phyloP scores from a whole-genome alignment of 495 filamentous ascomycete genomes.

The Jackrogersella multiformis region DNA sequence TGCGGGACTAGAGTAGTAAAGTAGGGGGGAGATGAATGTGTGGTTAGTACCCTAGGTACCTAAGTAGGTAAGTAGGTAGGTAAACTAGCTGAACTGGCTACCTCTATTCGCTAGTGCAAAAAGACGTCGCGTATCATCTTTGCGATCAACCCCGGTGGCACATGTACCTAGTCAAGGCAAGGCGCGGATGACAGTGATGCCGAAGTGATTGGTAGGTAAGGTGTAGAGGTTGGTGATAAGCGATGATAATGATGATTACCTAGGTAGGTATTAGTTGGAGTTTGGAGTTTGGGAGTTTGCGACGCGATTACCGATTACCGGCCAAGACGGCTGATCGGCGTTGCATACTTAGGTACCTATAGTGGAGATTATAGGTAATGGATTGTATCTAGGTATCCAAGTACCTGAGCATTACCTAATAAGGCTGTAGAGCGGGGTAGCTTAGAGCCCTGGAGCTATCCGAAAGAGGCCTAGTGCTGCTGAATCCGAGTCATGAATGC shows the following conservation, averaged over 20 bases:
- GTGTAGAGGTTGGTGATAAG: constrained; percentile 2
- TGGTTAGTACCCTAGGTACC: no score
- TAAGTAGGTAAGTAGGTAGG: not conserved
- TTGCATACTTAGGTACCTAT: constrained; percentile 26
- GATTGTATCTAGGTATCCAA: no score
- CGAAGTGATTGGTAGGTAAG: not conserved
- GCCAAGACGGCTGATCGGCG: constrained; percentile 27
- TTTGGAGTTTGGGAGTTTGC: constrained; percentile 6
- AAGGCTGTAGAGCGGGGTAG: constrained; percentile 38
- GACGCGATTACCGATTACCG: not conserved
- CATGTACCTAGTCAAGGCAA: not conserved
- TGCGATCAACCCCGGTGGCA: constrained; percentile 4
- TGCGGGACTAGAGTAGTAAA: not conserved
- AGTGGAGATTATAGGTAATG: constrained; percentile 3
- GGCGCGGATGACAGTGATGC: constrained; percentile 1
- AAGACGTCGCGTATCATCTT: constrained; percentile 26
- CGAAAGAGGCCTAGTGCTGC: constrained; percentile 6
- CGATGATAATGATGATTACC: not conserved
- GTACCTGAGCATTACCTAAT: no score
- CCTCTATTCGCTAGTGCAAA: constrained; percentile 15
- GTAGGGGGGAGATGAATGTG: not conserved
- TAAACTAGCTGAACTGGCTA: constrained; percentile 8
- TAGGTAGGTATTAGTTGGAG: not conserved
- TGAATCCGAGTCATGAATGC: not conserved
- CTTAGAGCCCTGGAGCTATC: constrained; percentile 24